phyloP scores from a whole-genome alignment of 805 yeast genomes.

The Myxozyma neotropica region DNA sequence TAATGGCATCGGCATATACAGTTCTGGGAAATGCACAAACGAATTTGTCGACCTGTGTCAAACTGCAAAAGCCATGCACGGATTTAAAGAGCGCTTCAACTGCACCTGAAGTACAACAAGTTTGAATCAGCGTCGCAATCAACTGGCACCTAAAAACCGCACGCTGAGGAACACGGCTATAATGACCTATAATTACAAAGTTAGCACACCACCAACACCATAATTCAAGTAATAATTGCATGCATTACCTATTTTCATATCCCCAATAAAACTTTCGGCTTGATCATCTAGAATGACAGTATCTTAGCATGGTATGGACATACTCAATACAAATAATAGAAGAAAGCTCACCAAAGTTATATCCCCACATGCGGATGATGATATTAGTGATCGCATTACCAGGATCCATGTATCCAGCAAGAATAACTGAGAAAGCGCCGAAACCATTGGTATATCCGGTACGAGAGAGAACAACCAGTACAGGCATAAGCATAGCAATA shows the following conservation, averaged over 20 bases:
- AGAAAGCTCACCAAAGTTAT: slow-evolving; percentile 47
- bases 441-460: slow-evolving; percentile 47
- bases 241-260: slow-evolving; percentile 52
- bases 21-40: slow-evolving; percentile 23
- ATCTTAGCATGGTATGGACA: neutral
- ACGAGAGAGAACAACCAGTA: slow-evolving; percentile 40
- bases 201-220: neutral
- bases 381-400: slow-evolving; percentile 59
- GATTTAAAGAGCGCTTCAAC: slow-evolving; percentile 21
- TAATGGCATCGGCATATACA: slow-evolving; percentile 25
- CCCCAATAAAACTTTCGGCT: slow-evolving; percentile 62
- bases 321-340: neutral
- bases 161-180: slow-evolving; percentile 49
- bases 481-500: slow-evolving; percentile 42
- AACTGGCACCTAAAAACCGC: slow-evolving; percentile 46
- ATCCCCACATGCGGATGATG: slow-evolving; percentile 55
- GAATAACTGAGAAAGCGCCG: slow-evolving; percentile 37
- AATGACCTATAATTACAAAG: slow-evolving; percentile 52
- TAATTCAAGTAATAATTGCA: neutral
- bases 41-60: slow-evolving; percentile 20
- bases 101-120: slow-evolving; percentile 15
- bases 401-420: slow-evolving; percentile 43
- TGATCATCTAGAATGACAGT: slow-evolving; percentile 56
- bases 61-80: slow-evolving; percentile 22
- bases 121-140: slow-evolving; percentile 21